Evolutionary conservation across 257 asterid genomes (phyloP), one percentile per base, ranked within the genome.

Genomic region (Lavandula angustifolia): DNA sequence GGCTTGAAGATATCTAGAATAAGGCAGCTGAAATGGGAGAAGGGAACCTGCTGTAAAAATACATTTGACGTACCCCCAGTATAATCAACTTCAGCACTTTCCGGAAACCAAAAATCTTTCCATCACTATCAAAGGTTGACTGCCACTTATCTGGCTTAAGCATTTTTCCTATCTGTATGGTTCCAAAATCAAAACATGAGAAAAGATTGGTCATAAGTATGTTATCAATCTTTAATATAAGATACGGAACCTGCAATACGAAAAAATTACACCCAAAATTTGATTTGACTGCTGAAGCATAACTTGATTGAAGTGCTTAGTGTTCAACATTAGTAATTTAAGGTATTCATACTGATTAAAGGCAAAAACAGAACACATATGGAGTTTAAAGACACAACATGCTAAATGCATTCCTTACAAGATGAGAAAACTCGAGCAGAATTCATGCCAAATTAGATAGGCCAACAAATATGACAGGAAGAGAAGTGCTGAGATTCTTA

Each of bases 101-200:
- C 62, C 78, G 86, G 62, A 92, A 92, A 74, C 94, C 96, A 60
- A 79, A 81, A 81, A 85, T 73, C 87, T 84, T 92, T 74, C 99
- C 99, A 72, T 89, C 95, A 67, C 77, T 49, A 64, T 89, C 96
- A 72, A 92, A 92, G 64, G 86, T 82, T 5, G 99, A 76, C 76
- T 85, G 96, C 99, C 99, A 92, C 85, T 88, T 92, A 40, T 87
- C 97, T 57, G 94, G 97, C 87, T 87, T 92, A 74, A 92, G 99
- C 99, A 85, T 87, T 78, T 83, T 89, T 81, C 80, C 87, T 72
- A 85, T 68, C 99, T 92, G 87, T 78, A 68, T 49, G 64, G 56
- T 61, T 62, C 14, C 50, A 79, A 54, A 61, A 61, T 18, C 68
- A 52, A 69, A 54, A 62, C 43, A 38, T 3, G 66, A 46, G 64